A percentile compares a stretch with the other conserved stretches of the same genome.
phyloP scores from a whole-genome alignment of 176 grass and related monocot genomes.

The Carex parvula region DNA sequence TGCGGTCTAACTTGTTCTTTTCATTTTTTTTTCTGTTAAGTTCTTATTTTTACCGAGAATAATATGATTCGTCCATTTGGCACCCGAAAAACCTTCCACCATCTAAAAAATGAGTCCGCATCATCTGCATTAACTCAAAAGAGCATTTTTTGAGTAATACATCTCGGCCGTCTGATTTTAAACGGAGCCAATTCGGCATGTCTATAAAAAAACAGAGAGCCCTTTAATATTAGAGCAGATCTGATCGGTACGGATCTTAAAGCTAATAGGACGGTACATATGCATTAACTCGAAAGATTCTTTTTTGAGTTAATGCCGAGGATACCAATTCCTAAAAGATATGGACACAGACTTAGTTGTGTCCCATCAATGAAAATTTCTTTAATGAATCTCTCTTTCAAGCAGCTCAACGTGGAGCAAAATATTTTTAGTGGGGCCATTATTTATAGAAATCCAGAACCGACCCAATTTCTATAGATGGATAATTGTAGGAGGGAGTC shows the following conservation, averaged over 20 bases:
- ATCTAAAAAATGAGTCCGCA: too few relatives aligned
- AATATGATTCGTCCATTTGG: neutral
- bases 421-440: neutral
- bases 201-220: too few relatives aligned
- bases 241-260: too few relatives aligned
- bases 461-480: neutral
- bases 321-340: too few relatives aligned
- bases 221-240: too few relatives aligned
- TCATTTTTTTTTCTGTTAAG: neutral
- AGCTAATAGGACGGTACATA: too few relatives aligned
- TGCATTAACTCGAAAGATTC: too few relatives aligned
- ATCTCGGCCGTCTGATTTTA: too few relatives aligned
- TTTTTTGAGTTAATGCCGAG: too few relatives aligned
- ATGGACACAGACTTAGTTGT: neutral
- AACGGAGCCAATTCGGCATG: too few relatives aligned
- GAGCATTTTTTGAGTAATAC: too few relatives aligned
- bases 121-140: too few relatives aligned
- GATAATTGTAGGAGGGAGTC: neutral
- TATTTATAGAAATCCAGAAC: neutral
- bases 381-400: neutral
- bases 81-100: neutral
- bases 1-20: neutral
- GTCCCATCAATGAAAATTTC: neutral
- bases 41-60: neutral
- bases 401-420: neutral